Evolutionary conservation across 2,329 filamentous ascomycete species (phyloP).

Genomic region (Trichoderma aggressivum): DNA sequence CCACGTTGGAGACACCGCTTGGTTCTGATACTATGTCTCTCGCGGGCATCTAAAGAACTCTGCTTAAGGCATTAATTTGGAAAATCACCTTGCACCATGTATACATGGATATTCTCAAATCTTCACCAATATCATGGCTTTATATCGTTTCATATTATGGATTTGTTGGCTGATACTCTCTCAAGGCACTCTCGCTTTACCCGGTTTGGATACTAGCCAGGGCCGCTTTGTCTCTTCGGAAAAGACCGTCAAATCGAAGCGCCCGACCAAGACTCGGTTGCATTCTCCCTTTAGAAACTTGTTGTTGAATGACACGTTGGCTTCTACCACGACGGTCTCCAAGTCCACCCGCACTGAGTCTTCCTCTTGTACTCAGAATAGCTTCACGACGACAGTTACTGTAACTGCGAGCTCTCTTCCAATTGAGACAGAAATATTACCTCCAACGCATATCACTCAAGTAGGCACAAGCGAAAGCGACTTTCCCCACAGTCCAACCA

Average conservation of each 20-base stretch:
- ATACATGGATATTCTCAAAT: conserved; percentile 3
- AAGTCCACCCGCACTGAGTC: neutral
- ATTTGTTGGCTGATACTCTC: conserved; percentile 20
- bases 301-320: neutral
- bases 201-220: neutral
- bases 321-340: neutral
- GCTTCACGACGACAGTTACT: conserved; percentile 7
- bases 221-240: neutral
- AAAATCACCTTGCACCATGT: neutral
- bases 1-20: neutral
- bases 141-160: conserved; percentile 8
- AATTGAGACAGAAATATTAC: neutral
- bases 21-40: neutral
- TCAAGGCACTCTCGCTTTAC: conserved; percentile 6
- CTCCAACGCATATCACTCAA: neutral
- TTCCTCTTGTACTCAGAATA: neutral
- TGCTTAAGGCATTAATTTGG: neutral
- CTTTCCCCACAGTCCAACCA: neutral
- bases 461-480: neutral
- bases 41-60: neutral
- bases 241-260: neutral
- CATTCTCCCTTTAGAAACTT: neutral
- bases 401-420: neutral
- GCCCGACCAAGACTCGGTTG: neutral
- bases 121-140: conserved; percentile 20